Conservation (phyloP, 805 yeast species). For the Candida qinlingensis region DNA sequence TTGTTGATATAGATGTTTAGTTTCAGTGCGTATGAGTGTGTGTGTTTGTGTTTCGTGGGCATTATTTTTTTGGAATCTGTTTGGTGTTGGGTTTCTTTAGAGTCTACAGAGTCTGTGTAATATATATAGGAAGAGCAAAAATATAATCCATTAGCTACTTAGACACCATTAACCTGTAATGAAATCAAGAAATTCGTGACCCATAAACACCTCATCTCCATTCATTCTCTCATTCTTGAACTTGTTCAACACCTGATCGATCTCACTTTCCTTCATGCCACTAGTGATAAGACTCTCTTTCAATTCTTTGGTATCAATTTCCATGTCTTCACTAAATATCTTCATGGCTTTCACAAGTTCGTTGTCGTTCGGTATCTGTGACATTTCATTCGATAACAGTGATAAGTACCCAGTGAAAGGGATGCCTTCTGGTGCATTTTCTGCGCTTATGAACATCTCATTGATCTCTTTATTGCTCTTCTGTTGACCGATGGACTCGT, state of each 20-base stretch:
- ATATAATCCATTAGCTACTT: too few relatives aligned
- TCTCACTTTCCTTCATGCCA: conserved; percentile 36
- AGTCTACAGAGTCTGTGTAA: neutral
- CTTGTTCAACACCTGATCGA: conserved; percentile 46
- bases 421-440: conserved; percentile 29
- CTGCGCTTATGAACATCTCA: conserved; percentile 35
- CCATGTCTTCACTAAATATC: conserved; percentile 41
- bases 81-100: too few relatives aligned
- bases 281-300: conserved; percentile 42
- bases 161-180: conserved; percentile 10
- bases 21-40: neutral
- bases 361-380: conserved; percentile 43
- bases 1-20: conserved; percentile 57
- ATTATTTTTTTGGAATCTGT: too few relatives aligned
- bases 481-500: conserved; percentile 47
- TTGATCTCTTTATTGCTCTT: conserved; percentile 36
- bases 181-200: conserved; percentile 53
- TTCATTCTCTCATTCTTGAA: conserved; percentile 51
- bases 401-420: conserved; percentile 60
- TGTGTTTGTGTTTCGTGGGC: conserved; percentile 1
- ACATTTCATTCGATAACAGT: conserved; percentile 51
- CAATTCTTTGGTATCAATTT: conserved; percentile 44
- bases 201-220: conserved; percentile 55
- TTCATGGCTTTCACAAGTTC: conserved; percentile 56
- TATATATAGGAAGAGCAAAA: neutral